Percentiles rank a stretch among this genome's conserved stretches.
Evolutionary conservation across 805 yeast genomes (phyloP).

Genomic region (Wickerhamiella vanderwaltii): DNA sequence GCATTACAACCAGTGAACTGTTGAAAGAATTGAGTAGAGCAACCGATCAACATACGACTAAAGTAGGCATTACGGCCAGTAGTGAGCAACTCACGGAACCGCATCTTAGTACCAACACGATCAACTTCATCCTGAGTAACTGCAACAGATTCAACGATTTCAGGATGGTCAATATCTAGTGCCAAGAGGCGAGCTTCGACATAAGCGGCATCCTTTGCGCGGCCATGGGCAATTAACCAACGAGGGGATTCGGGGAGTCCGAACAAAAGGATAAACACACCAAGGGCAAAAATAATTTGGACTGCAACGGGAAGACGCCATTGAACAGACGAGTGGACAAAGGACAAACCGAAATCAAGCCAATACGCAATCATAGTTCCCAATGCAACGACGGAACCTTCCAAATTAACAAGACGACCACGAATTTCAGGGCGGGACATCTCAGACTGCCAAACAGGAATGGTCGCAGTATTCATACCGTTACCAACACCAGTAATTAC

Average conservation of each 20-base stretch:
- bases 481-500: slow-evolving; percentile 63
- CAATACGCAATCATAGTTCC: slow-evolving; percentile 70
- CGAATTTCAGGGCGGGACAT: slow-evolving; percentile 52
- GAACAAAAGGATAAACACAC: slow-evolving; percentile 39
- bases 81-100: slow-evolving; percentile 18
- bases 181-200: slow-evolving; percentile 37
- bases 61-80: slow-evolving; percentile 21
- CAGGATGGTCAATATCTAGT: slow-evolving; percentile 16
- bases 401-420: slow-evolving; percentile 56
- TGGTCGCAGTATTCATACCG: slow-evolving; percentile 66
- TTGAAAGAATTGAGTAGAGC: slow-evolving; percentile 57
- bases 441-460: slow-evolving; percentile 75
- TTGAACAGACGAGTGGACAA: slow-evolving; percentile 34
- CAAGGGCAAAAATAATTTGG: slow-evolving; percentile 50
- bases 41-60: slow-evolving; percentile 34
- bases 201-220: slow-evolving; percentile 34
- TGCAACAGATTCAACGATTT: slow-evolving; percentile 16
- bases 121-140: slow-evolving; percentile 20
- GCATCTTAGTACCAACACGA: slow-evolving; percentile 17
- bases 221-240: slow-evolving; percentile 58
- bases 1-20: slow-evolving; percentile 65
- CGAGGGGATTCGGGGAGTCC: slow-evolving; percentile 83
- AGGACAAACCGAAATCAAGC: slow-evolving; percentile 62
- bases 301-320: slow-evolving; percentile 76
- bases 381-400: slow-evolving; percentile 58